Conservation (phyloP, 768 basidiomycete species). For the Leccinum boreale region DNA sequence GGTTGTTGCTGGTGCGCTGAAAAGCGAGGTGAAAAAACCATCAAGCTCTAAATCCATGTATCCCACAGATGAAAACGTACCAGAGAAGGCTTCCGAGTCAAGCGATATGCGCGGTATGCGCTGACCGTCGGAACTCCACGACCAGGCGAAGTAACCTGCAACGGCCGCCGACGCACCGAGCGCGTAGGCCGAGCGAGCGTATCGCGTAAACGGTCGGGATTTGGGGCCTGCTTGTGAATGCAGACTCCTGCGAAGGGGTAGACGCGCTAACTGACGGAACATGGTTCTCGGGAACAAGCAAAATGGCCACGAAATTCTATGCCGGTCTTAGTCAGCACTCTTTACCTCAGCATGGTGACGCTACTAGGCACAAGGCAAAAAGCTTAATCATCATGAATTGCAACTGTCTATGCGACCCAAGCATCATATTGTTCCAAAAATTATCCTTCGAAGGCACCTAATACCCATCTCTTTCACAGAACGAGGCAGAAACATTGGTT, state of each 20-base stretch:
- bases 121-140: conserved; percentile 38
- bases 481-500: background rate
- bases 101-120: conserved; percentile 47
- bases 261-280: conserved; percentile 53
- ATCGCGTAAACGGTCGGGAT: conserved; percentile 18
- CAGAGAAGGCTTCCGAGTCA: conserved; percentile 37
- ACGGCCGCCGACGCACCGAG: conserved; percentile 45
- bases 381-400: too few relatives aligned
- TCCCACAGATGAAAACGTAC: conserved; percentile 17
- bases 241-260: conserved; percentile 50
- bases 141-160: conserved; percentile 49
- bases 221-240: conserved; percentile 40
- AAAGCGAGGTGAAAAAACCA: background rate
- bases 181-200: conserved; percentile 31
- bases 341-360: conserved; percentile 17
- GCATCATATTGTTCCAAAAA: too few relatives aligned
- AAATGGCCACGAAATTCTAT: conserved; percentile 20
- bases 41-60: background rate
- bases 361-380: too few relatives aligned
- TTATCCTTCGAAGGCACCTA: too few relatives aligned
- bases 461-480: background rate
- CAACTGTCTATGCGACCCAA: too few relatives aligned
- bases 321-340: conserved; percentile 21
- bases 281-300: conserved; percentile 32
- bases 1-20: background rate